Evolutionary conservation across 768 basidiomycete genomes (phyloP).

Genomic region (Symmetrospora coprosmae): DNA sequence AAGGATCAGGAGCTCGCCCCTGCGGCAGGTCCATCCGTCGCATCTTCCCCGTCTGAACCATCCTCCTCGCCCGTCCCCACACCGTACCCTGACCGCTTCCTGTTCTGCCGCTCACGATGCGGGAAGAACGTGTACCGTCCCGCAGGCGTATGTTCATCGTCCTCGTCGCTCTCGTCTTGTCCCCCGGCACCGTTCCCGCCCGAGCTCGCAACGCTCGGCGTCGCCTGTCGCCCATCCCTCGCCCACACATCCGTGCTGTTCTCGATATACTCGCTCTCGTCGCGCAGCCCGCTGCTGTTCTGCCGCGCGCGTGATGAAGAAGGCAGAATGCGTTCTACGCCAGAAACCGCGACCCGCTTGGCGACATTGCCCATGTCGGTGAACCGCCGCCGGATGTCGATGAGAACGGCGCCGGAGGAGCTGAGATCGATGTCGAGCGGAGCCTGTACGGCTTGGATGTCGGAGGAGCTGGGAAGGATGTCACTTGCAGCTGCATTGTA

Average conservation of each 20-base stretch:
- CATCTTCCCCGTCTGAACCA: no score
- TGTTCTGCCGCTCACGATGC: neutral
- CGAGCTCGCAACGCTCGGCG: neutral
- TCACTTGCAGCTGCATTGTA: conserved; percentile 31
- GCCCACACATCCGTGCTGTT: neutral
- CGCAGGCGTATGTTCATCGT: neutral
- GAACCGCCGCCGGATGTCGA: conserved; percentile 62
- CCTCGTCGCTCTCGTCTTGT: neutral
- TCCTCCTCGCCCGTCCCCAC: no score
- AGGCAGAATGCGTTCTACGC: no score
- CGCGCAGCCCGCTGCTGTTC: neutral
- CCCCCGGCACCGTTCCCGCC: no score
- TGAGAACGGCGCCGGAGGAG: conserved; percentile 51
- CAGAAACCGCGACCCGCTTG: conserved; percentile 9
- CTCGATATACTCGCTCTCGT: neutral
- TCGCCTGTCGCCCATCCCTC: neutral
- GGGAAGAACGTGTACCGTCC: neutral
- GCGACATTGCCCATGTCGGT: conserved; percentile 40
- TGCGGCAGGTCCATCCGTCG: no score
- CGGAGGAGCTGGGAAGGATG: conserved; percentile 24
- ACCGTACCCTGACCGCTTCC: no score
- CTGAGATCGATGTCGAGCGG: conserved; percentile 23
- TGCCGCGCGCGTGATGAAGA: neutral
- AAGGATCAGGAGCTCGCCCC: no score
- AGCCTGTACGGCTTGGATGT: conserved; percentile 15